phyloP scores from a whole-genome alignment of 1,284 basidiomycete genomes.

The Wolfiporia cocos region DNA sequence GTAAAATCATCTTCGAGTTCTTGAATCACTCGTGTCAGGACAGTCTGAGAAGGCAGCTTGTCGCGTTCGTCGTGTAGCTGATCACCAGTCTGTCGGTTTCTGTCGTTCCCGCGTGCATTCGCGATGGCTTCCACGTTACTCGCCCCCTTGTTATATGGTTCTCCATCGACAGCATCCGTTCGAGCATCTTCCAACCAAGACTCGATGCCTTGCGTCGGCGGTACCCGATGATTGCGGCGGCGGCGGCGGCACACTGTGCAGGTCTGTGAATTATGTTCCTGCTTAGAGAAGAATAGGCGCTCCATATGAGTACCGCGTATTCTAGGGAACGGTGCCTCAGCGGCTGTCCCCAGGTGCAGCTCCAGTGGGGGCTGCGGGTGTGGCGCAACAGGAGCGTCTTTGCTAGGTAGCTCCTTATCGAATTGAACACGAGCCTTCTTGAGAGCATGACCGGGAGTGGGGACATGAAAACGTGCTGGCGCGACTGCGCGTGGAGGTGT shows the following conservation, averaged over 20 bases:
- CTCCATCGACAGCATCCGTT: too few species aligned
- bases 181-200: too few species aligned
- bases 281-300: constrained; percentile 73
- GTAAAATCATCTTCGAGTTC: constrained; percentile 89
- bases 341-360: not conserved
- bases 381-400: too few species aligned
- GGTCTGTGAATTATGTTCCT: constrained; percentile 61
- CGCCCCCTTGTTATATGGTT: not conserved
- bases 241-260: constrained; percentile 59
- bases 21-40: constrained; percentile 69
- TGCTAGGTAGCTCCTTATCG: too few species aligned
- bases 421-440: too few species aligned
- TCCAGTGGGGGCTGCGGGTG: not conserved
- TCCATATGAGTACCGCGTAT: constrained; percentile 75
- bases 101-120: constrained; percentile 22
- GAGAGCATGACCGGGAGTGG: not conserved
- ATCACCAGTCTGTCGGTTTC: not conserved
- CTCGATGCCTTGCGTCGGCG: not conserved
- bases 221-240: constrained; percentile 13
- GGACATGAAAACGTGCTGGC: too few species aligned
- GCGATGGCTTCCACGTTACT: constrained; percentile 13
- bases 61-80: too few species aligned
- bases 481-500: too few species aligned
- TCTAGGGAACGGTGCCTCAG: constrained; percentile 65
- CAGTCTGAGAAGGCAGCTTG: constrained; percentile 73